Evolutionary conservation across 306 rosid genomes (phyloP).

Genomic region (Cotoneaster glaucophyllus): DNA sequence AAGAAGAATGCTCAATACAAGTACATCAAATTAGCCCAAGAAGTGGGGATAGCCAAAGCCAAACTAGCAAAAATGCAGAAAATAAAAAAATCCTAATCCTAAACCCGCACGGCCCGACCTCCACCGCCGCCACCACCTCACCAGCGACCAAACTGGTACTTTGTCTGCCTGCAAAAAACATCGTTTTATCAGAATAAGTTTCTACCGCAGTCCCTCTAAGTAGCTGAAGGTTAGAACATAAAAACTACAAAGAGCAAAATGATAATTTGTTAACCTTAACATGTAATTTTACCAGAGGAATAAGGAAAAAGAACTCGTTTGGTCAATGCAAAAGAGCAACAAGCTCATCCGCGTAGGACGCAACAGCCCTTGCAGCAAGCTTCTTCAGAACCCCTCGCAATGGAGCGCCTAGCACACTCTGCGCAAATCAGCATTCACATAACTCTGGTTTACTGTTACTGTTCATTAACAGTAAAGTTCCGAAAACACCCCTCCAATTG

Average conservation of each 20-base stretch:
- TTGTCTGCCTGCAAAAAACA: conserved; percentile 64
- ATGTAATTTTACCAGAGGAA: conserved; percentile 52
- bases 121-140: no score
- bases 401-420: conserved; percentile 99
- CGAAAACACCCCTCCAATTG: no score
- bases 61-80: no score
- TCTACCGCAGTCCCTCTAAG: neutral
- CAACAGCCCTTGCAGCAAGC: conserved; percentile 56
- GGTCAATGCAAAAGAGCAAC: conserved; percentile 94
- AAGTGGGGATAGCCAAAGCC: no score
- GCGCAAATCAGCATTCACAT: conserved; percentile 17
- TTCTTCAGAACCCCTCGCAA: conserved; percentile 63
- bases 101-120: no score
- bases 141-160: conserved; percentile 16
- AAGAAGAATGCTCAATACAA: no score
- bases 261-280: neutral
- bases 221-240: neutral
- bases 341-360: conserved; percentile 39
- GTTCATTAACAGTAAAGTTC: no score
- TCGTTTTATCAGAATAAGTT: conserved; percentile 4
- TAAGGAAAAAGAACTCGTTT: conserved; percentile 70
- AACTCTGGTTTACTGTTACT: no score
- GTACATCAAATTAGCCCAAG: no score
- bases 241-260: neutral
- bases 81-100: no score